phyloP scores from a whole-genome alignment of 306 rosid genomes.

The Canavalia ensiformis region DNA sequence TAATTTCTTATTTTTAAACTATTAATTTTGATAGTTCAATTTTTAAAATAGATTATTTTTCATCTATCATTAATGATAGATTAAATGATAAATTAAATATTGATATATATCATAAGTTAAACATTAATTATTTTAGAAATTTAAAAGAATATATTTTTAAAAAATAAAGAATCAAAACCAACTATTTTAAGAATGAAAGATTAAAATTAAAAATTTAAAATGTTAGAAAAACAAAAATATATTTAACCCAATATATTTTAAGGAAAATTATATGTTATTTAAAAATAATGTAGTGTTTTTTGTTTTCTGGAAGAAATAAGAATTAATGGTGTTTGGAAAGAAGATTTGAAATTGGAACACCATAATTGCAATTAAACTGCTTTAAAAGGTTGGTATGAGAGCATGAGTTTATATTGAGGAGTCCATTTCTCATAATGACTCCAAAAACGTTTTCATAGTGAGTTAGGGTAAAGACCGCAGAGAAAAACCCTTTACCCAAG shows the following conservation, averaged over 20 bases:
- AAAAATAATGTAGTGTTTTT: neutral
- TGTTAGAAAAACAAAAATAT: too few species aligned
- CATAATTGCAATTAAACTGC: conserved; percentile 14
- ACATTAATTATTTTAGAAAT: too few species aligned
- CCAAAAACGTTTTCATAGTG: conserved; percentile 10
- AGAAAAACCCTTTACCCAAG: conserved; percentile 4
- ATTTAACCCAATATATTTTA: neutral
- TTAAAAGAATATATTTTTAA: too few species aligned
- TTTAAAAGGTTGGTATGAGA: conserved; percentile 44
- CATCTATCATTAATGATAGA: too few species aligned
- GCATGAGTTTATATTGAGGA: neutral
- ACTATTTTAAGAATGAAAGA: too few species aligned
- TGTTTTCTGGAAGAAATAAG: neutral
- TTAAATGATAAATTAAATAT: too few species aligned
- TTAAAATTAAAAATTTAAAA: too few species aligned
- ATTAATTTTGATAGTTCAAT: too few species aligned
- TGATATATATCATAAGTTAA: too few species aligned
- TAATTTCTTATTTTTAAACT: too few species aligned
- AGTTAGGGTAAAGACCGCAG: conserved; percentile 21
- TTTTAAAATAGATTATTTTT: too few species aligned
- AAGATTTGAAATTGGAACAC: neutral
- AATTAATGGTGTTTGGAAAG: conserved; percentile 1
- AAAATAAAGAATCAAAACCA: too few species aligned
- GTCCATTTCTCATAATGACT: conserved; percentile 46
- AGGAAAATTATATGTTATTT: conserved; percentile 12